Evolutionary conservation across 2,329 filamentous ascomycete species (phyloP), one percentile per base, ranked within the genome.

Genomic region (Torrubiellomyces zombiae): DNA sequence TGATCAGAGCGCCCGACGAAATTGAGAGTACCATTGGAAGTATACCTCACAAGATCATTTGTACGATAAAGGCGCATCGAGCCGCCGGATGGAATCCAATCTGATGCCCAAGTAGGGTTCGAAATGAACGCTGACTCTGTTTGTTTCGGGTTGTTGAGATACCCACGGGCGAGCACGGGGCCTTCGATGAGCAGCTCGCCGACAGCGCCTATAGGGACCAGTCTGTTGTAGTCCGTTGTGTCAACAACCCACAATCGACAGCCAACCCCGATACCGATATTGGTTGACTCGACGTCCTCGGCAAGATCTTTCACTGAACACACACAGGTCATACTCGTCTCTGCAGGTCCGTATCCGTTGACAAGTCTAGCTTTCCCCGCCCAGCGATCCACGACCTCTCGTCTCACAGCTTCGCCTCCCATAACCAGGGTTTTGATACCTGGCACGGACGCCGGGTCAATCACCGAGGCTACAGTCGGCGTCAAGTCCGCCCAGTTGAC

Each of bases 141-240:
- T 13, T 21, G n/a, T 12, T 17, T 24, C 10, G 19, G 10, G 3
- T 26, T 21, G 2, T 17, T 14, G 4, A 22, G 7, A 15, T 29
- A 29, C n/a, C 28, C 28, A 6, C 9, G 6, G 5, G 16, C 24
- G 2, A 29, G 20, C 6, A 26, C 9, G 3, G 28, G 24, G 9
- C 28, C 28, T 14, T 29, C 28, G 9, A 29, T 20, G 3, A 26
- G 14, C 6, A 29, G 24, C 20, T 29, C 28, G 6, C 28, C 28
- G 3, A 20, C 16, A 4, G 8, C 12, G 9, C 28, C 28, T 9
- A 19, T 14, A 5, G 15, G 9, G 8, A 29, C 5, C 12, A 29
- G 11, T 4, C 6, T 5, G 14, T 23, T 9, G 13, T 26, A 21
- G 20, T 26, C 14, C 4, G 25, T 17, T 7, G 23, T 13, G 14